Percentiles rank a stretch among this genome's conserved stretches.
Conservation (phyloP, 768 basidiomycete genomes). For the Russula sp. region DNA sequence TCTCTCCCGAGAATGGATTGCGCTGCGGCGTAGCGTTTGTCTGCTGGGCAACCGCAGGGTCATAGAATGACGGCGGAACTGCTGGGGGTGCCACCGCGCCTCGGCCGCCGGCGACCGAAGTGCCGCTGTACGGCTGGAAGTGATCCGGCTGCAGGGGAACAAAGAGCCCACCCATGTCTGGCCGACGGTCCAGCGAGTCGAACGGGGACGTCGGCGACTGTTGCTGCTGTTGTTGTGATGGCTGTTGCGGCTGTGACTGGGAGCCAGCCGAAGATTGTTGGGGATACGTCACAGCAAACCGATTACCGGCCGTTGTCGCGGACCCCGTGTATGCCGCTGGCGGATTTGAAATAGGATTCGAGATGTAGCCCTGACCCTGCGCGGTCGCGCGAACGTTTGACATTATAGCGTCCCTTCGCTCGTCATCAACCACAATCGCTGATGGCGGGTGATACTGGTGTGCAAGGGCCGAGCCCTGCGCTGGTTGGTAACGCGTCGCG, state of each 20-base stretch:
- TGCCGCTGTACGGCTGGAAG: conserved; percentile 48
- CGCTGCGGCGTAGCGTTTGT: conserved; percentile 28
- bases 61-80: conserved; percentile 65
- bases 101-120: conserved; percentile 29
- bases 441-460: conserved; percentile 61
- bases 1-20: conserved; percentile 31
- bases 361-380: conserved; percentile 29
- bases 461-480: conserved; percentile 58
- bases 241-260: conserved; percentile 28
- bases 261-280: conserved; percentile 9
- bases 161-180: conserved; percentile 65
- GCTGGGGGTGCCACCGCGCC: conserved; percentile 49
- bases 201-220: conserved; percentile 40
- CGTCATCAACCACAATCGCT: conserved; percentile 61
- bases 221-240: conserved; percentile 32
- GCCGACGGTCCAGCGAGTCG: conserved; percentile 55
- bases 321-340: conserved; percentile 63
- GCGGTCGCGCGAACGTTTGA: conserved; percentile 68
- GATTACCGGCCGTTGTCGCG: conserved; percentile 48
- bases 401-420: conserved; percentile 74
- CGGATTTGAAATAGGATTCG: conserved; percentile 63
- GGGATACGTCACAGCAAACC: conserved; percentile 54
- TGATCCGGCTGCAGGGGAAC: conserved; percentile 83
- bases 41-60: conserved; percentile 47
- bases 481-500: conserved; percentile 43